phyloP scores from a whole-genome alignment of 192 early-diverging fungal species.

The Coemansia sp. region DNA sequence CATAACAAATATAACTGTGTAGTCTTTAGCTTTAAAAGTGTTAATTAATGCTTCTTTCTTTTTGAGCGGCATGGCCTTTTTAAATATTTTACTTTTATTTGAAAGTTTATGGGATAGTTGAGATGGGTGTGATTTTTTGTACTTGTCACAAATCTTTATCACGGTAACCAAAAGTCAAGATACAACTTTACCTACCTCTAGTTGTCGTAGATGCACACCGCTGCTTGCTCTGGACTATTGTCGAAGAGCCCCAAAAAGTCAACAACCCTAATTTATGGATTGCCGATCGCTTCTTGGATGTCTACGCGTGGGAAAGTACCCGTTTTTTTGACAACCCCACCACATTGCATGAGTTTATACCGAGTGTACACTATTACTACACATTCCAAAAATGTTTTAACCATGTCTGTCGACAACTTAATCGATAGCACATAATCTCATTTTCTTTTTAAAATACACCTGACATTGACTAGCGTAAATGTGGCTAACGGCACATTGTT shows the following conservation, averaged over 20 bases:
- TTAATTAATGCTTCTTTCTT: too few species aligned
- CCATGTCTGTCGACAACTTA: neutral
- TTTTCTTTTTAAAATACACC: neutral
- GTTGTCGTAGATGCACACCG: too few species aligned
- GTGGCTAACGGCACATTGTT: neutral
- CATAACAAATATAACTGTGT: conserved; percentile 1
- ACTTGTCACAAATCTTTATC: too few species aligned
- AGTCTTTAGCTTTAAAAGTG: too few species aligned
- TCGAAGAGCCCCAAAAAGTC: neutral
- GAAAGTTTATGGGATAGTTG: too few species aligned
- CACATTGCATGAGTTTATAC: too few species aligned
- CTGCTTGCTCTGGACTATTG: too few species aligned
- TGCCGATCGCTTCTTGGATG: neutral
- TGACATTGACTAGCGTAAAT: neutral
- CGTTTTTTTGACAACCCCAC: neutral
- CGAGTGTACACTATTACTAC: neutral
- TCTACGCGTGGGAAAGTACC: neutral
- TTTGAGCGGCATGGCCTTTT: too few species aligned
- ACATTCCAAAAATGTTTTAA: neutral
- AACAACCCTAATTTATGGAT: neutral
- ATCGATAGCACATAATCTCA: neutral
- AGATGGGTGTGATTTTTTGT: too few species aligned
- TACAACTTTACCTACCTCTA: too few species aligned
- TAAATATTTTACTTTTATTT: too few species aligned
- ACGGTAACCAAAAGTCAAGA: too few species aligned